Conservation (phyloP, 352 stramenopile species). For the Globisporangium middletonii region DNA sequence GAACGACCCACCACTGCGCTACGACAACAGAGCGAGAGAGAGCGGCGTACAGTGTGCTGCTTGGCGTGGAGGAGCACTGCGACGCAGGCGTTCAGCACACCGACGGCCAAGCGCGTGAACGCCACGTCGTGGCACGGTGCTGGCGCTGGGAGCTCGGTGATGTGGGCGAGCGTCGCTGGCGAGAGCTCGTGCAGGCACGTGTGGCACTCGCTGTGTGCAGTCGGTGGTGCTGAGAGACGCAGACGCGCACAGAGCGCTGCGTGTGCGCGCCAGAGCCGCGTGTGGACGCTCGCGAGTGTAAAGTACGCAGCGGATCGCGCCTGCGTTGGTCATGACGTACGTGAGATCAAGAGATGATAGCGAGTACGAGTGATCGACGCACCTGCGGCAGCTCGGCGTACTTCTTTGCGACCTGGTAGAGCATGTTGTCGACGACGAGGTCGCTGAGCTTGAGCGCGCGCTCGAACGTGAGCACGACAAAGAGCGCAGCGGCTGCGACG, state of each 20-base stretch:
- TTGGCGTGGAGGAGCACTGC: constrained; percentile 25
- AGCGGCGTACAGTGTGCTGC: constrained; percentile 25
- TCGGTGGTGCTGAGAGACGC: background rate
- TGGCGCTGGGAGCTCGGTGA: constrained; percentile 39
- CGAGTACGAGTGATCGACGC: background rate
- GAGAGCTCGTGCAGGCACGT: constrained; percentile 5
- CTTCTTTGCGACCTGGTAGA: constrained; percentile 80
- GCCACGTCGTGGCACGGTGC: constrained; percentile 29
- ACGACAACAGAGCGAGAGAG: background rate
- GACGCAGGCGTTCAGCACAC: constrained; percentile 32
- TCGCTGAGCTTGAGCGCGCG: constrained; percentile 39
- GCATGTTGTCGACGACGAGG: constrained; percentile 67
- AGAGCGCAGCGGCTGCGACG: constrained; percentile 46
- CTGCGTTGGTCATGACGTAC: background rate
- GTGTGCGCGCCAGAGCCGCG: constrained; percentile 48
- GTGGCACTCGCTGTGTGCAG: constrained; percentile 2
- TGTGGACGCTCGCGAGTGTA: constrained; percentile 40
- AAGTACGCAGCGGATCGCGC: constrained; percentile 18
- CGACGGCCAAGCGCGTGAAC: constrained; percentile 45
- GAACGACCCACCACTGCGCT: background rate
- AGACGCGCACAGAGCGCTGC: constrained; percentile 14
- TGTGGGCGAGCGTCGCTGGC: constrained; percentile 12
- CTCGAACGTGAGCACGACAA: constrained; percentile 39
- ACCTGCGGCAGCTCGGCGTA: constrained; percentile 47
- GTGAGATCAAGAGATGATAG: background rate